Conservation (phyloP, 176 grass and related monocot genomes). For the Aegilops umbellulata region DNA sequence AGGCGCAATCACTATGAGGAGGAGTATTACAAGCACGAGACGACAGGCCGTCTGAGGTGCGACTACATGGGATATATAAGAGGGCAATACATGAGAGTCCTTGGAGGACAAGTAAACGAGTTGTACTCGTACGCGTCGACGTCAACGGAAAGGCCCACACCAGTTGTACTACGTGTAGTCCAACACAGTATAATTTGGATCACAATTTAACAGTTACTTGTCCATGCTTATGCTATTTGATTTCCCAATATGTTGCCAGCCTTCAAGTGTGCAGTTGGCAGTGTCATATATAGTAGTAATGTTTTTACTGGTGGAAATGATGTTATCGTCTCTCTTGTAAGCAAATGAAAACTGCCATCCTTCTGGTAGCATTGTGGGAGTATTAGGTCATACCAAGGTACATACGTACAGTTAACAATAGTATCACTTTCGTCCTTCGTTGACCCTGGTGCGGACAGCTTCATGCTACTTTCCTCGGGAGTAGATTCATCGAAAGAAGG, state of each 20-base stretch:
- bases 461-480: not conserved
- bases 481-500: constrained; percentile 24
- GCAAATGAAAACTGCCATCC: not conserved
- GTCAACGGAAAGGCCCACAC: no score
- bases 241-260: not conserved
- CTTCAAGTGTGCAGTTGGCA: not conserved
- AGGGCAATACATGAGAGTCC: no score
- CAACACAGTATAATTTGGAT: no score
- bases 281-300: no score
- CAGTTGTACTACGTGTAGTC: no score
- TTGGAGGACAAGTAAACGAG: no score
- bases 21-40: no score
- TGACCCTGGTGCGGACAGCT: constrained; percentile 20
- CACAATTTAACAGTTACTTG: no score
- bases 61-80: no score
- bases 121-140: no score
- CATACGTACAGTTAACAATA: constrained; percentile 4
- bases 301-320: not conserved
- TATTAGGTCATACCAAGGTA: constrained; percentile 35
- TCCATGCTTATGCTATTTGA: not conserved
- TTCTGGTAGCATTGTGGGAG: not conserved
- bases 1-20: no score
- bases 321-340: not conserved
- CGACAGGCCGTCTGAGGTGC: no score
- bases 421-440: not conserved